Conservation (phyloP, 2,329 filamentous ascomycete species). For the Macroventuria anomochaeta region DNA sequence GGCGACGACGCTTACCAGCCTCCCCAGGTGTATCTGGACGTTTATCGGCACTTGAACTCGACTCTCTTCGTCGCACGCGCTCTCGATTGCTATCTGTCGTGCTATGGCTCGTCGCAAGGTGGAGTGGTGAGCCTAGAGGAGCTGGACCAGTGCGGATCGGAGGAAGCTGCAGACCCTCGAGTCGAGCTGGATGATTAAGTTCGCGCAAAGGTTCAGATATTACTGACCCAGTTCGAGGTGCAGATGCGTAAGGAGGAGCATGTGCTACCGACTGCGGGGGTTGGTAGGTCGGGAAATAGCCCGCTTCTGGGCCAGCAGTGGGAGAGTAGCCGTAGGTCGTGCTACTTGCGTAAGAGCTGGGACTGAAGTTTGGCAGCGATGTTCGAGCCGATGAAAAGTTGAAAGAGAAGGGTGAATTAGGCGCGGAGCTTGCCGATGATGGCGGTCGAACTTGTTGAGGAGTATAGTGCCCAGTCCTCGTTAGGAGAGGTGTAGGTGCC, state of each 20-base stretch:
- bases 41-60: constrained; percentile 34
- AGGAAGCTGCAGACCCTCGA: constrained; percentile 46
- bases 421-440: constrained; percentile 44
- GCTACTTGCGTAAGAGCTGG: constrained; percentile 44
- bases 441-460: constrained; percentile 35
- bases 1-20: constrained; percentile 41
- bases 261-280: constrained; percentile 37
- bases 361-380: constrained; percentile 43
- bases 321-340: constrained; percentile 47
- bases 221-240: constrained; percentile 33
- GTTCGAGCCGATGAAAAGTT: constrained; percentile 44
- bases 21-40: constrained; percentile 44
- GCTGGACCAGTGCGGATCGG: constrained; percentile 45
- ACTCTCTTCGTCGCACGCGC: constrained; percentile 38
- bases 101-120: constrained; percentile 28
- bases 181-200: constrained; percentile 29
- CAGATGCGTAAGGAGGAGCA: constrained; percentile 38
- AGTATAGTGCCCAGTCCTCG: constrained; percentile 34
- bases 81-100: constrained; percentile 28
- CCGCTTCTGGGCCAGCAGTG: constrained; percentile 39
- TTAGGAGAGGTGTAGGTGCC: constrained; percentile 33
- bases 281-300: constrained; percentile 44
- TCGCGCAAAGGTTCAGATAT: constrained; percentile 40
- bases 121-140: constrained; percentile 41
- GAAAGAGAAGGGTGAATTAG: constrained; percentile 44